A percentile compares a stretch with the other conserved stretches of the same genome.
Evolutionary conservation across 257 asterid genomes (phyloP).

Genomic region (Datura wrightii): DNA sequence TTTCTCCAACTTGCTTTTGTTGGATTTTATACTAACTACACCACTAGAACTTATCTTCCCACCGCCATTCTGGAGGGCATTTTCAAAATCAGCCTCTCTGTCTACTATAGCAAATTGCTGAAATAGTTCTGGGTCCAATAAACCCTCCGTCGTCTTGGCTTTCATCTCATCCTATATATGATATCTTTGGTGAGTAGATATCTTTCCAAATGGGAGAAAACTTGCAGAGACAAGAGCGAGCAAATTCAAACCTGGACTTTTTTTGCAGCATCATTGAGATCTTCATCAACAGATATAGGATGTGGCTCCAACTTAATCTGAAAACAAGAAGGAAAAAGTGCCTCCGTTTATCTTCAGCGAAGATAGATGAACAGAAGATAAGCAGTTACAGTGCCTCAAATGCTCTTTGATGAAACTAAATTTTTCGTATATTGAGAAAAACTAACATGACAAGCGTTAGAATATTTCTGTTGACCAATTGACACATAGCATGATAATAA

Average conservation of each 20-base stretch:
- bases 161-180: slow-evolving; percentile 60
- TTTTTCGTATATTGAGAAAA: slow-evolving; percentile 16
- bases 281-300: slow-evolving; percentile 79
- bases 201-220: neutral
- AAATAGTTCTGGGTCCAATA: slow-evolving; percentile 64
- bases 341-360: neutral
- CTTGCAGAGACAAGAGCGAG: neutral
- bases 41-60: slow-evolving; percentile 59
- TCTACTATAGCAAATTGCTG: slow-evolving; percentile 75
- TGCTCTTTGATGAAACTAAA: neutral
- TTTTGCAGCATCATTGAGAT: slow-evolving; percentile 73
- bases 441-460: neutral
- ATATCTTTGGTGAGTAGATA: slow-evolving; percentile 22
- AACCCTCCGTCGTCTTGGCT: slow-evolving; percentile 47
- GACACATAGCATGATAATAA: neutral
- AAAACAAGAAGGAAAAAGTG: slow-evolving; percentile 11
- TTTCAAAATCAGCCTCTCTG: slow-evolving; percentile 72
- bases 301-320: slow-evolving; percentile 82
- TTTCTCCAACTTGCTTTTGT: slow-evolving; percentile 34
- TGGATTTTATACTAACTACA: slow-evolving; percentile 69
- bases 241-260: slow-evolving; percentile 64
- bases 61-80: slow-evolving; percentile 66
- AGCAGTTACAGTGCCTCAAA: neutral
- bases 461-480: neutral
- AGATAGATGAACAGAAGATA: neutral